A percentile compares a stretch with the other conserved stretches of the same genome.
phyloP scores from a whole-genome alignment of 2,329 filamentous ascomycete genomes.

The Fusarium sp. region DNA sequence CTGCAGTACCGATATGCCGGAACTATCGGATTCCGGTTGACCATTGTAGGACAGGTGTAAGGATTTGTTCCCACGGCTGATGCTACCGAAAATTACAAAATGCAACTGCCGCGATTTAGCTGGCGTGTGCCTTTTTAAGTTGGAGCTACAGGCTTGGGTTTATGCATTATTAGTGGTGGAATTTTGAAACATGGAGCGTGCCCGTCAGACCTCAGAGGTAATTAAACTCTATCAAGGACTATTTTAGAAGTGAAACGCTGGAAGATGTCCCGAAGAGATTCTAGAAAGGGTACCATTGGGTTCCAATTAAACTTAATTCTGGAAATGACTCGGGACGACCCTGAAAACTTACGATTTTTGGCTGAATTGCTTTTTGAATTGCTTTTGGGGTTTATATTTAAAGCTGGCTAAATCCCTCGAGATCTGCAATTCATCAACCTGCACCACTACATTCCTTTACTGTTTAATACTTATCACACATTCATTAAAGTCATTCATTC shows the following conservation, averaged over 20 bases:
- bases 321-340: background rate
- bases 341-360: background rate
- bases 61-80: background rate
- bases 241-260: background rate
- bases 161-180: background rate
- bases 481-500: conserved; percentile 8
- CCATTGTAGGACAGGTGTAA: no score
- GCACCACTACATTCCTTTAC: background rate
- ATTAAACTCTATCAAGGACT: conserved; percentile 17
- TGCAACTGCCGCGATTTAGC: conserved; percentile 12
- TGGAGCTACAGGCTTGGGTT: background rate
- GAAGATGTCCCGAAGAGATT: background rate
- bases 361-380: background rate
- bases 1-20: background rate
- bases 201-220: no score
- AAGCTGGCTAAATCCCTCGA: background rate
- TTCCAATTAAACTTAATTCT: conserved; percentile 25
- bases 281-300: background rate
- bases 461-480: background rate
- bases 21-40: background rate
- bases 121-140: conserved; percentile 18
- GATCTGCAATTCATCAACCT: background rate
- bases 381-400: background rate
- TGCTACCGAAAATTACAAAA: background rate
- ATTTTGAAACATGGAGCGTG: no score